phyloP scores from a whole-genome alignment of 345 rosid genomes.

The Aquilaria yunnanensis region DNA sequence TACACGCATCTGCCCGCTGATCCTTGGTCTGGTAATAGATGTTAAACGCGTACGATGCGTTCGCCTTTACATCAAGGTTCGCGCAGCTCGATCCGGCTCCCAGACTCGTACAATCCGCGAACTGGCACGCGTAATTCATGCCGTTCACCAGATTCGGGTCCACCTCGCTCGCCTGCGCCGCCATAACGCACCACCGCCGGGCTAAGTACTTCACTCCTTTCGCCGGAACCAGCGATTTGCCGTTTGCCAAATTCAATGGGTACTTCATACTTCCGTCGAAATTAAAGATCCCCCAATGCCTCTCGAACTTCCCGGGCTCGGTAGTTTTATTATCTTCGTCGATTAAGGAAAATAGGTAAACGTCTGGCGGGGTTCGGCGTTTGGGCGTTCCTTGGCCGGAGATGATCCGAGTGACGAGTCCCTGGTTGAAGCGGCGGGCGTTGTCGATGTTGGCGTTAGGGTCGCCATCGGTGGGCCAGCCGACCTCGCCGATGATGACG shows the following conservation, averaged over 20 bases:
- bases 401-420: slow-evolving; percentile 44
- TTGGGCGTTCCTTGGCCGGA: slow-evolving; percentile 66
- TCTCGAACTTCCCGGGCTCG: slow-evolving; percentile 66
- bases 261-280: slow-evolving; percentile 65
- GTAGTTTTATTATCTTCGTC: slow-evolving; percentile 80
- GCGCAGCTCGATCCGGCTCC: slow-evolving; percentile 55
- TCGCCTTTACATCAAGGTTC: slow-evolving; percentile 26
- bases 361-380: slow-evolving; percentile 47
- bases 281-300: slow-evolving; percentile 75
- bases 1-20: slow-evolving; percentile 41
- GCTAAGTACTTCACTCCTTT: slow-evolving; percentile 51
- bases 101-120: slow-evolving; percentile 60
- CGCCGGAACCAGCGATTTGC: slow-evolving; percentile 36
- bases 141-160: slow-evolving; percentile 25
- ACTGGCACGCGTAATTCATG: slow-evolving; percentile 43
- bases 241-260: slow-evolving; percentile 26
- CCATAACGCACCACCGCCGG: slow-evolving; percentile 65
- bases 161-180: slow-evolving; percentile 28
- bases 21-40: slow-evolving; percentile 59
- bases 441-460: slow-evolving; percentile 37
- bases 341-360: slow-evolving; percentile 62
- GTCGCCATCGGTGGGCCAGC: slow-evolving; percentile 91
- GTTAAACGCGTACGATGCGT: slow-evolving; percentile 68
- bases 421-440: slow-evolving; percentile 80
- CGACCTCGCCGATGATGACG: slow-evolving; percentile 84